Base-by-base conservation (phyloP, 2,329 filamentous ascomycete species). In the Aspergillus fructus region DNA sequence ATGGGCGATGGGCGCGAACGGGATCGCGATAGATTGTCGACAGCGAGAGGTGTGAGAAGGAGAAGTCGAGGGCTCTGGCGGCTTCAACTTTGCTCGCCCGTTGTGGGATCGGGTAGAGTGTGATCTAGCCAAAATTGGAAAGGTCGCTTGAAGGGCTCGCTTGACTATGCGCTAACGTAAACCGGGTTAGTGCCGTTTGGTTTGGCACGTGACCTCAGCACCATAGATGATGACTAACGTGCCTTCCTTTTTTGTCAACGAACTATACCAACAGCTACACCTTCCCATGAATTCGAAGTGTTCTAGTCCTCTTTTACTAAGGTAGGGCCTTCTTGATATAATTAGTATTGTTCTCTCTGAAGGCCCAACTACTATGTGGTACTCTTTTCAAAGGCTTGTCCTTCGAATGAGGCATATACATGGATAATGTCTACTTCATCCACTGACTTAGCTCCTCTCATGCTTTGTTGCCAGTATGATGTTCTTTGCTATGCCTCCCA, bases 1-100 rank as follows among this genome's bases (percentile, higher is more conserved):
- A 76, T 79, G 75, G 77, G 76, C 76, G 73, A 76, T 53, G 74
- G 69, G 73, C 67, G 72, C 70, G 68, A 65, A 66, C 62, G 59
- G 69, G 60, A 69, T 72, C 72, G 71, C 72, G 67, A 68, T 73
- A 64, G 61, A 59, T 72, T 75, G 74, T 75, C 73, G 74, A 73
- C 72, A 69, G 62, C 68, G 65, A 69, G 65, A 72, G 68, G 68
- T 66, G 69, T 74, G 70, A 67, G 67, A 68, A 68, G 64, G 62
- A 73, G 67, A 73, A 72, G 70, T 70, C 68, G 65, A 66, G 61
- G 57, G 59, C 60, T 64, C 61, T 63, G 61, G 62, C 62, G 52
- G 51, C 59, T 60, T 60, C 55, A 59, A 71, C 67, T 73, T 72
- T 70, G 68, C 68, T 71, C 64, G 59, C 62, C 66, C 68, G 67